Percentiles rank a stretch among this genome's conserved stretches.
These are phyloP conservation scores for Xylaria scruposa DNA, from an alignment of 495 filamentous ascomycete species.

Conservation along the genomic window DNA sequence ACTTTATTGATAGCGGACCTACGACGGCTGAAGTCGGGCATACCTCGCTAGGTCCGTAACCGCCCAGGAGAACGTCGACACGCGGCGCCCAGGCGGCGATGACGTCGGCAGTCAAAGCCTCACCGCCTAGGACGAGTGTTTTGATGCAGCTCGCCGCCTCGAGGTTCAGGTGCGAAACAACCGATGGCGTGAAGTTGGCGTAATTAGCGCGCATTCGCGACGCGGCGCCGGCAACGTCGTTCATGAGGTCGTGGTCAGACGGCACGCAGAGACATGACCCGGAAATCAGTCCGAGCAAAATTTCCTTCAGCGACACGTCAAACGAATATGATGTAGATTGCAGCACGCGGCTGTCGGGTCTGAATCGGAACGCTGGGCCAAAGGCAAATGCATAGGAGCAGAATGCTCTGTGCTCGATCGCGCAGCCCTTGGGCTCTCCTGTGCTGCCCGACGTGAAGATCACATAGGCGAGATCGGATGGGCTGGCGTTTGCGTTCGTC, in stretches of 20 bases:
- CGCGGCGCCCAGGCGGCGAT: conserved; percentile 58
- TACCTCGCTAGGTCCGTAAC: conserved; percentile 50
- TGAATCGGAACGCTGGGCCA: conserved; percentile 42
- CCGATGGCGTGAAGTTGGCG: conserved; percentile 24
- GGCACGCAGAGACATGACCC: conserved; percentile 66
- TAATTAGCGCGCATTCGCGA: conserved; percentile 11
- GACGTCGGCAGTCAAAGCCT: conserved; percentile 60
- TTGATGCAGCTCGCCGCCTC: conserved; percentile 52
- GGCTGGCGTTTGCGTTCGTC: not conserved
- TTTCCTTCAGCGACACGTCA: conserved; percentile 60
- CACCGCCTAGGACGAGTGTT: conserved; percentile 58
- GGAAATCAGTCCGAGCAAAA: conserved; percentile 54
- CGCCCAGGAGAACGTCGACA: conserved; percentile 54
- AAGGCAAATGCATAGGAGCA: conserved; percentile 43
- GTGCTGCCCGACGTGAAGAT: conserved; percentile 53
- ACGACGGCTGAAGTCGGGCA: conserved; percentile 39
- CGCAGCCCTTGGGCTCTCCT: conserved; percentile 39
- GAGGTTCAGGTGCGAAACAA: conserved; percentile 27
- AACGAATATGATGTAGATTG: conserved; percentile 62
- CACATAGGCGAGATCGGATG: conserved; percentile 48
- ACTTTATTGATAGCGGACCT: conserved; percentile 13
- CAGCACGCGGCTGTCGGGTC: conserved; percentile 45
- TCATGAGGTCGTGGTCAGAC: conserved; percentile 51
- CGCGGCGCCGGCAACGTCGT: not conserved
- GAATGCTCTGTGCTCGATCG: conserved; percentile 43